Conservation (phyloP, 2,329 filamentous ascomycete species). For the Trichoderma polysporum region DNA sequence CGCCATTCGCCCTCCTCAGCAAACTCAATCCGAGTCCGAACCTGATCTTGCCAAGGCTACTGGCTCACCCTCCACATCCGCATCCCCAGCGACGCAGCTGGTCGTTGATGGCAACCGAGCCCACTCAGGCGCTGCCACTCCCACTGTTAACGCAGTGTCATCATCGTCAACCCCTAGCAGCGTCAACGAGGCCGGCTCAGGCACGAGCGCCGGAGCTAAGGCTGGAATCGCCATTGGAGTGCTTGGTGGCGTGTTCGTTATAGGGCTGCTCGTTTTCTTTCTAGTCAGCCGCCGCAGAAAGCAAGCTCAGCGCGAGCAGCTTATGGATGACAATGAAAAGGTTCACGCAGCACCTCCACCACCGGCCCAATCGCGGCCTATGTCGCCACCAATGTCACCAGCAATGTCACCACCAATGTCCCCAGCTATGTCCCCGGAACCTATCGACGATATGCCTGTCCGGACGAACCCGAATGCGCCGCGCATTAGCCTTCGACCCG, state of each 20-base stretch:
- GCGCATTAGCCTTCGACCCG: constrained; percentile 79
- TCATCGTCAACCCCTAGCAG: constrained; percentile 9
- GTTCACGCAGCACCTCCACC: constrained; percentile 29
- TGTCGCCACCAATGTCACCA: not conserved
- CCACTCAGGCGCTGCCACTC: constrained; percentile 26
- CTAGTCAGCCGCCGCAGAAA: constrained; percentile 69
- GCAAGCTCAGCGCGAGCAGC: constrained; percentile 51
- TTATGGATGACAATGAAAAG: constrained; percentile 64
- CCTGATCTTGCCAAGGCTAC: constrained; percentile 35
- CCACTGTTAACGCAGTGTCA: constrained; percentile 25
- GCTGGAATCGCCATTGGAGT: constrained; percentile 86
- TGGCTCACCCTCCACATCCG: constrained; percentile 24
- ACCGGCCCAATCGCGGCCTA: constrained; percentile 27
- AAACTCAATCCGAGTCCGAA: constrained; percentile 27
- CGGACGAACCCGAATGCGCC: constrained; percentile 57
- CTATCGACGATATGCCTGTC: constrained; percentile 20
- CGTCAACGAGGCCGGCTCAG: constrained; percentile 9
- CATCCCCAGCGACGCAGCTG: not conserved
- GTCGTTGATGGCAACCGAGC: constrained; percentile 23
- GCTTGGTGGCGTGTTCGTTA: constrained; percentile 63
- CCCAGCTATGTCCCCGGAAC: constrained; percentile 27
- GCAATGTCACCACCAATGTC: constrained; percentile 1
- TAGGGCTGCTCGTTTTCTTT: constrained; percentile 70
- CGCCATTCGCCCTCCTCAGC: constrained; percentile 16
- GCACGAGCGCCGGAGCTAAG: constrained; percentile 50